Evolutionary conservation across 108 stramenopile species (phyloP).

Genomic region (Cylindrotheca closterium): DNA sequence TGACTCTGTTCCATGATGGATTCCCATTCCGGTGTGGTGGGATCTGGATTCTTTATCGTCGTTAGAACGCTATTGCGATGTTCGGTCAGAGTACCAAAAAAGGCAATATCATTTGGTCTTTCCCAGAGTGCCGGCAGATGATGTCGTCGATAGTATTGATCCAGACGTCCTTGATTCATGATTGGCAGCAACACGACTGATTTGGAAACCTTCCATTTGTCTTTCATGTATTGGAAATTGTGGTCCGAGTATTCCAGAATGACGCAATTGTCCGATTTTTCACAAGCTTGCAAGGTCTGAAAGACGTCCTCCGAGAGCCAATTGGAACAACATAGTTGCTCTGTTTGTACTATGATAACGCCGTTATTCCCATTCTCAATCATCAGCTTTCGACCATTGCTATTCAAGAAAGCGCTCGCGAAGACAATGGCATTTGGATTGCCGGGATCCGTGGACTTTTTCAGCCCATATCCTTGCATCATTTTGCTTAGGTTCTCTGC

Average conservation of each 20-base stretch:
- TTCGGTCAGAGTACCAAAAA: neutral
- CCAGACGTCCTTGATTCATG: neutral
- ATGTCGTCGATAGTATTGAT: neutral
- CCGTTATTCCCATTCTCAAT: neutral
- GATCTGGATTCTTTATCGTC: neutral
- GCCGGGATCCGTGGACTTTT: neutral
- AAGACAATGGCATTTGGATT: neutral
- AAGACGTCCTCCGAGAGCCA: neutral
- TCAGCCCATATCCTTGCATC: neutral
- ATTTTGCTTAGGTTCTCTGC: neutral
- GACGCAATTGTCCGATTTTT: neutral
- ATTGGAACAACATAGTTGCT: neutral
- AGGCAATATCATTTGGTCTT: neutral
- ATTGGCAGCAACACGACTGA: neutral
- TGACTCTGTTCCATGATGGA: neutral
- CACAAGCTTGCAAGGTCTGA: neutral
- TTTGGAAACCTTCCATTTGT: neutral
- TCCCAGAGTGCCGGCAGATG: neutral
- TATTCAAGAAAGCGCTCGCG: neutral
- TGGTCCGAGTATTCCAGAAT: neutral
- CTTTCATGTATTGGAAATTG: neutral
- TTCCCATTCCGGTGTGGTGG: neutral
- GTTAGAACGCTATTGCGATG: neutral
- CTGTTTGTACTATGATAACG: neutral
- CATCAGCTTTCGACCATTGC: neutral